Conservation (phyloP, 139 green algal species). For the Chlamydomonas sphaeroides region DNA sequence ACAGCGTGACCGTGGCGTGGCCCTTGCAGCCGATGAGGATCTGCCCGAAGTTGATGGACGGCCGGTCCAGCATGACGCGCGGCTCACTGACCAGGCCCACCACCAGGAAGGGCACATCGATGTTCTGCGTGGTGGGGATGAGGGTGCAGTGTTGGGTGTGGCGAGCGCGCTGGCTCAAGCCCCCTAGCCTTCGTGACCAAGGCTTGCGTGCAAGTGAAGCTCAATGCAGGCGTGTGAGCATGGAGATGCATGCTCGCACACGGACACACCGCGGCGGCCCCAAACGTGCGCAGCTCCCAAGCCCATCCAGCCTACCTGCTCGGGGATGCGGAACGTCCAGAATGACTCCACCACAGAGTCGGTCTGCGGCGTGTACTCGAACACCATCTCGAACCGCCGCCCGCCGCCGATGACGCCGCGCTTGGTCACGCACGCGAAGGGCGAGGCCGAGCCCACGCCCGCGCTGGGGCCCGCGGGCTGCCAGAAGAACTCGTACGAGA, state of each 20-base stretch:
- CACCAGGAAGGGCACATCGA: conserved; percentile 78
- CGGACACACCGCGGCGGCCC: too few species aligned
- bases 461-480: conserved; percentile 20
- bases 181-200: too few species aligned
- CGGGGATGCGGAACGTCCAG: conserved; percentile 81
- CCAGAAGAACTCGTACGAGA: conserved; percentile 86
- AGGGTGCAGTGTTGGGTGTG: too few species aligned
- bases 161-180: too few species aligned
- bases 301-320: too few species aligned
- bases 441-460: background rate
- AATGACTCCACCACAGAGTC: conserved; percentile 75
- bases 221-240: too few species aligned
- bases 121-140: too few species aligned
- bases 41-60: conserved; percentile 79
- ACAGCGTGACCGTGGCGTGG: conserved; percentile 48
- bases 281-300: too few species aligned
- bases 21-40: conserved; percentile 54
- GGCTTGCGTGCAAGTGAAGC: too few species aligned
- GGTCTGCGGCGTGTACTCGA: conserved; percentile 74
- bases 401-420: conserved; percentile 65
- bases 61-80: conserved; percentile 72
- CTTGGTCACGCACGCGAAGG: conserved; percentile 37
- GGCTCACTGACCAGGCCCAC: conserved; percentile 78
- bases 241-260: too few species aligned
- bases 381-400: conserved; percentile 84